phyloP scores from a whole-genome alignment of 192 early-diverging fungal species.

The Backusella morwellensis region DNA sequence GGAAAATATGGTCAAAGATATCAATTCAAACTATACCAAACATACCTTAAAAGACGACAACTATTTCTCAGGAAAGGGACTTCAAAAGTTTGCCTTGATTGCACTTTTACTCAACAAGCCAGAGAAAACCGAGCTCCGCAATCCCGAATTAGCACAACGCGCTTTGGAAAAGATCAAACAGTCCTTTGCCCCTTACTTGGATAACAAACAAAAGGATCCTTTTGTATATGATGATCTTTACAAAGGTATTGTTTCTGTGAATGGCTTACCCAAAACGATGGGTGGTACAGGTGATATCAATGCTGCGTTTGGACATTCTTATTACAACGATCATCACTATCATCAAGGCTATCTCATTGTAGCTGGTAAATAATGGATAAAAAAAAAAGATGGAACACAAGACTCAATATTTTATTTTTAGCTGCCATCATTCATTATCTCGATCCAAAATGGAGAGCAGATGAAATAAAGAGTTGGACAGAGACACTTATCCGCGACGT shows the following conservation, averaged over 20 bases:
- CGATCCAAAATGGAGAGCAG: constrained; percentile 30
- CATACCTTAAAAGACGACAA: constrained; percentile 32
- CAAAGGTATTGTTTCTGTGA: constrained; percentile 29
- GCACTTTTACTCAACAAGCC: constrained; percentile 32
- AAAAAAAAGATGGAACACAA: neutral
- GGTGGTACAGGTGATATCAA: constrained; percentile 33
- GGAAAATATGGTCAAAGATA: constrained; percentile 15
- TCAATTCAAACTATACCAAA: constrained; percentile 14
- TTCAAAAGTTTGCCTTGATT: constrained; percentile 37
- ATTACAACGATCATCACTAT: constrained; percentile 44
- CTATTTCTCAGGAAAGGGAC: constrained; percentile 40
- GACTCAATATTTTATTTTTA: constrained; percentile 13
- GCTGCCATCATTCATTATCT: constrained; percentile 37
- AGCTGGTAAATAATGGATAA: constrained; percentile 15
- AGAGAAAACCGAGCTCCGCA: constrained; percentile 17
- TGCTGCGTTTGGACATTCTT: constrained; percentile 36
- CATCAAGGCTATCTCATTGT: constrained; percentile 38
- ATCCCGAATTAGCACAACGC: constrained; percentile 23
- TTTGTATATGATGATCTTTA: constrained; percentile 32
- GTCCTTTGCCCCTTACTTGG: constrained; percentile 25
- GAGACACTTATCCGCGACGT: constrained; percentile 44
- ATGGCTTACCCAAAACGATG: constrained; percentile 22
- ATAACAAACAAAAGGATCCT: constrained; percentile 30
- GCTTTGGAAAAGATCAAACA: constrained; percentile 27
- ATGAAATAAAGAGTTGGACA: constrained; percentile 29